Evolutionary conservation across 2,329 filamentous ascomycete genomes (phyloP).

Genomic region (Exophiala lecanii-corni): DNA sequence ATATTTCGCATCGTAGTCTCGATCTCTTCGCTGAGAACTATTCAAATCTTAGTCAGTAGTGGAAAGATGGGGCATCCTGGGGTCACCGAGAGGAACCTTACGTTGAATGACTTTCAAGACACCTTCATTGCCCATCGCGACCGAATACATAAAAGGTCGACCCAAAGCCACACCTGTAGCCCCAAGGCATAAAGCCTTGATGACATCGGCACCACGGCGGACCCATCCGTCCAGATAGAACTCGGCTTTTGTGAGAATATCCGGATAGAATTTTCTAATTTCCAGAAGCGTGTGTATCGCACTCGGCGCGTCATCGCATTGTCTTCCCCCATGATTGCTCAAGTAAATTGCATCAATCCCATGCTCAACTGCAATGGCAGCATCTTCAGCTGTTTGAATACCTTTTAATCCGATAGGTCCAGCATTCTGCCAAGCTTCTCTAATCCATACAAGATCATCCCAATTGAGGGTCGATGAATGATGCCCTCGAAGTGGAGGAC

Average conservation of each 20-base stretch:
- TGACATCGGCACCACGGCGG: slow-evolving; percentile 50
- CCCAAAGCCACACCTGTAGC: slow-evolving; percentile 52
- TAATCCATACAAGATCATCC: slow-evolving; percentile 52
- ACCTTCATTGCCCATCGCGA: slow-evolving; percentile 50
- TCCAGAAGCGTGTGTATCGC: slow-evolving; percentile 50
- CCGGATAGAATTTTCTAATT: slow-evolving; percentile 46
- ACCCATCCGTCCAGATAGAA: slow-evolving; percentile 53
- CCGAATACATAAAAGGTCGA: slow-evolving; percentile 49
- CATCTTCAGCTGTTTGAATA: slow-evolving; percentile 54
- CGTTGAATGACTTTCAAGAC: slow-evolving; percentile 46
- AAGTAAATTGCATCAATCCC: slow-evolving; percentile 53
- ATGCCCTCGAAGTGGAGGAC: slow-evolving; percentile 48
- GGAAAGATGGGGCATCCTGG: too few species aligned
- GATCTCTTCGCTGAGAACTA: slow-evolving; percentile 36
- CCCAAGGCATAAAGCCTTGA: slow-evolving; percentile 52
- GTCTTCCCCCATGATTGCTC: slow-evolving; percentile 56
- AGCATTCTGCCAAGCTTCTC: slow-evolving; percentile 38
- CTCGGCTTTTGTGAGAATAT: slow-evolving; percentile 48
- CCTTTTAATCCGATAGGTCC: slow-evolving; percentile 56
- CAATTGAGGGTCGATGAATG: slow-evolving; percentile 51
- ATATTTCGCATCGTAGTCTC: slow-evolving; percentile 45
- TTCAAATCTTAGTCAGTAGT: too few species aligned
- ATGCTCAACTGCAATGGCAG: slow-evolving; percentile 45
- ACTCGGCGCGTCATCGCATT: slow-evolving; percentile 48
- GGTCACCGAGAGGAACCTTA: too few species aligned